Percentiles rank a stretch among this genome's conserved stretches.
Evolutionary conservation across 192 early-diverging fungal genomes (phyloP).

Genomic region (Borealophlyctis nickersoniae): DNA sequence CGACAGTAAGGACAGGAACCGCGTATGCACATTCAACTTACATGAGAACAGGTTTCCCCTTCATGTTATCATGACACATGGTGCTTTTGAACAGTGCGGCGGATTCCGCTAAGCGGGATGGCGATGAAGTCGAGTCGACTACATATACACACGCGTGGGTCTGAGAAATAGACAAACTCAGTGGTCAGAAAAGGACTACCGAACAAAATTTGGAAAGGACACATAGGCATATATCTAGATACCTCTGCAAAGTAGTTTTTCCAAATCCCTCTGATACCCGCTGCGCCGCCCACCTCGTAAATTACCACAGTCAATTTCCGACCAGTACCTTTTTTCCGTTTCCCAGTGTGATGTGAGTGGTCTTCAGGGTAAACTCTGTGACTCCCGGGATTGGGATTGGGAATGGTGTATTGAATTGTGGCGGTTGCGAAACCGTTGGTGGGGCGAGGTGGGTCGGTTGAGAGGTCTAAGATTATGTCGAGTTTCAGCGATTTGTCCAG

Average conservation of each 20-base stretch:
- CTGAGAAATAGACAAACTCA: constrained; percentile 12
- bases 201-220: neutral
- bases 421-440: constrained; percentile 26
- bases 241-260: constrained; percentile 34
- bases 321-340: constrained; percentile 5
- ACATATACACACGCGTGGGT: constrained; percentile 24
- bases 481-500: constrained; percentile 2
- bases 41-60: constrained; percentile 30
- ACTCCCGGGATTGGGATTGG: neutral
- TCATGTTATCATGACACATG: constrained; percentile 17
- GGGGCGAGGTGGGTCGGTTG: neutral
- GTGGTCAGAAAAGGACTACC: neutral
- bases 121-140: constrained; percentile 20
- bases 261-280: constrained; percentile 32
- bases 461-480: neutral
- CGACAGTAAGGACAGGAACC: neutral
- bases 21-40: constrained; percentile 2
- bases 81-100: constrained; percentile 3
- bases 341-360: neutral
- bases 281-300: constrained; percentile 31
- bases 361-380: neutral
- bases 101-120: constrained; percentile 13
- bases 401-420: constrained; percentile 1
- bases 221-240: neutral
- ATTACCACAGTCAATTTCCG: constrained; percentile 1